Evolutionary conservation across 768 basidiomycete species (phyloP).

Genomic region (Leccinum pellstonianum): DNA sequence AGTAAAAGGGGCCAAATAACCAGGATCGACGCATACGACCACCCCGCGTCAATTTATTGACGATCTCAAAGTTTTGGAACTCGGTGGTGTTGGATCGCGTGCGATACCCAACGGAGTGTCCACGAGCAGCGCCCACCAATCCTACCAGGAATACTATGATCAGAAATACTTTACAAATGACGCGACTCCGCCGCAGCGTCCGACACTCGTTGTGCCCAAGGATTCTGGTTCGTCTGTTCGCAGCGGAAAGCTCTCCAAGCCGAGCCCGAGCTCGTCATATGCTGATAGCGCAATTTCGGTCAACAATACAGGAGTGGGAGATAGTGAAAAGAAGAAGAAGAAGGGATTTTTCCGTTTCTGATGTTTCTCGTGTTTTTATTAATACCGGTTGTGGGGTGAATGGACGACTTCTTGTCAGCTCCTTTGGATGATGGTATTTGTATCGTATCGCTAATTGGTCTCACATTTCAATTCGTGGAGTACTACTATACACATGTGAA

Average conservation of each 20-base stretch:
- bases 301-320: slow-evolving; percentile 38
- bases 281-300: slow-evolving; percentile 51
- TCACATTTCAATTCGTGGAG: not conserved
- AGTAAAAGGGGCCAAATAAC: not conserved
- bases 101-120: slow-evolving; percentile 68
- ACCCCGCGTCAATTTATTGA: slow-evolving; percentile 84
- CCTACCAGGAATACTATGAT: slow-evolving; percentile 78
- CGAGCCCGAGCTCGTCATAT: slow-evolving; percentile 49
- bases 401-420: not conserved
- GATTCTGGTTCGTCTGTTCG: slow-evolving; percentile 19
- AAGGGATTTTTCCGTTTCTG: slow-evolving; percentile 68
- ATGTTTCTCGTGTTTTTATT: slow-evolving; percentile 1
- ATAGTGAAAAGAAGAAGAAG: slow-evolving; percentile 73
- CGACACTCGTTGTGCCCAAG: slow-evolving; percentile 28
- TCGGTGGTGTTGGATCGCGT: slow-evolving; percentile 81
- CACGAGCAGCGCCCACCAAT: slow-evolving; percentile 45
- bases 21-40: slow-evolving; percentile 86
- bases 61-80: slow-evolving; percentile 83
- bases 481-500: too few species aligned
- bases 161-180: slow-evolving; percentile 61
- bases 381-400: not conserved
- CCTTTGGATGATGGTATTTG: slow-evolving; percentile 2
- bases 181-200: slow-evolving; percentile 33
- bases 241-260: slow-evolving; percentile 28
- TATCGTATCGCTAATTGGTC: slow-evolving; percentile 16